Base-by-base conservation (phyloP, 2,329 filamentous ascomycete species). In the Hirsutella minnesotensis region DNA sequence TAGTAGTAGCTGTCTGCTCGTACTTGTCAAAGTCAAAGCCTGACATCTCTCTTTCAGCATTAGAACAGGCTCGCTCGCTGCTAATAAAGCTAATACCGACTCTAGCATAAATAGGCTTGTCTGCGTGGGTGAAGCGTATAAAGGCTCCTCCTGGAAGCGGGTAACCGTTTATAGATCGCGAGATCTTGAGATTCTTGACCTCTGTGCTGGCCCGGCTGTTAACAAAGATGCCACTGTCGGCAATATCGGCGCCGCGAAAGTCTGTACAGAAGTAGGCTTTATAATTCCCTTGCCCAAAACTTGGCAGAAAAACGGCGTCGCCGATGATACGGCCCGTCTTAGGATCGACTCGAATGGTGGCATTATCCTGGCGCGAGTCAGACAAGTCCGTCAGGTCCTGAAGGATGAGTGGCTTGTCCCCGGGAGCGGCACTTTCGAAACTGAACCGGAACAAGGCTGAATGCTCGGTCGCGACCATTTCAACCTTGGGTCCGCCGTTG, bases 61-160 rank as follows among this genome's bases (percentile, higher is more conserved):
- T 83, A 7, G 66, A 55, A 52, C 84, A 89, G 1, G 83, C 83
- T 56, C 80, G 73, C 1, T 72, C 67, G 3, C 66, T 62, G 54
- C 76, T 82, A 51, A 86, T 77, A 57, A 85, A 83, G 49, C 81
- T 86, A 8, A 84, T 63, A 0, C 81, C 82, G 5, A 83, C 78
- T 27, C 83, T 72, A 9, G 72, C 80, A 8, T 74, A 57, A n/a
- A 87, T 70, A 2, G 72, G 70, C 2, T 65, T 63, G 35, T 68
- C 58, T 0, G 54, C 57, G 0, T 69, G 64, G 15, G 72, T 56
- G 51, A 86, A 85, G 36, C 76, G 69, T 19, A 76, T 69, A 61
- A 79, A 86, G 1, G 74, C 79, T 5, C 81, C 81, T 0, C 70
- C 77, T 0, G 77, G 76, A 2, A 79, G 58, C 2, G 69, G 69